Conservation (phyloP, 306 rosid species). For the Quercus robur region DNA sequence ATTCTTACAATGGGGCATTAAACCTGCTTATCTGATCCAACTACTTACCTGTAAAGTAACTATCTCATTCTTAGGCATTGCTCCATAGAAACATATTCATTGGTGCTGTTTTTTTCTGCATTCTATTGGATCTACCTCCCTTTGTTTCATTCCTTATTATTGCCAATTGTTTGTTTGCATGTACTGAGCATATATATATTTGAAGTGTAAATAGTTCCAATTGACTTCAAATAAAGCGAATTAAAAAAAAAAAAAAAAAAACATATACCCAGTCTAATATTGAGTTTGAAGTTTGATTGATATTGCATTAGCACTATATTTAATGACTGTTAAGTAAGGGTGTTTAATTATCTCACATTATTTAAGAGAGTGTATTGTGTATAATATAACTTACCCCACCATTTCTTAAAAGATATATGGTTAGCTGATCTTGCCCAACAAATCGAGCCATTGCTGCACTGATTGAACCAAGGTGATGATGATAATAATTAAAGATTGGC, state of each 20-base stretch:
- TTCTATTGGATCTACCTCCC: conserved; percentile 41
- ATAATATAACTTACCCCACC: too few species aligned
- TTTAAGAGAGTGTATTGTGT: too few species aligned
- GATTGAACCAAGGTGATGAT: too few species aligned
- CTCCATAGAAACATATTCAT: conserved; percentile 24
- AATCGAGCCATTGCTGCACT: too few species aligned
- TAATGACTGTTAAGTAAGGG: too few species aligned
- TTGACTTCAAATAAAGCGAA: background rate
- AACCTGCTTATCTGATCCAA: background rate
- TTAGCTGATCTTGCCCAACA: too few species aligned
- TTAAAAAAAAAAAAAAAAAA: background rate
- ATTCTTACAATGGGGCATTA: background rate
- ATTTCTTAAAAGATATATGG: too few species aligned
- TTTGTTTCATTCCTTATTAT: conserved; percentile 42
- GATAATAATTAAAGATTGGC: too few species aligned
- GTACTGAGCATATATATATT: conserved; percentile 1
- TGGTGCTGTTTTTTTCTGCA: conserved; percentile 17
- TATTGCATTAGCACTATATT: too few species aligned
- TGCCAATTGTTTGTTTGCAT: conserved; percentile 49
- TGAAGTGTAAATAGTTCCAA: background rate
- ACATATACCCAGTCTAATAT: background rate
- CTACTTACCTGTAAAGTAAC: background rate
- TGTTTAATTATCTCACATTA: too few species aligned
- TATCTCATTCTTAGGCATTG: conserved; percentile 7
- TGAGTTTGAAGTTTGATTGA: too few species aligned